These are phyloP conservation scores for Fistulinella cinereoalba DNA, from an alignment of 1,284 basidiomycete genomes.

Conservation along the genomic window DNA sequence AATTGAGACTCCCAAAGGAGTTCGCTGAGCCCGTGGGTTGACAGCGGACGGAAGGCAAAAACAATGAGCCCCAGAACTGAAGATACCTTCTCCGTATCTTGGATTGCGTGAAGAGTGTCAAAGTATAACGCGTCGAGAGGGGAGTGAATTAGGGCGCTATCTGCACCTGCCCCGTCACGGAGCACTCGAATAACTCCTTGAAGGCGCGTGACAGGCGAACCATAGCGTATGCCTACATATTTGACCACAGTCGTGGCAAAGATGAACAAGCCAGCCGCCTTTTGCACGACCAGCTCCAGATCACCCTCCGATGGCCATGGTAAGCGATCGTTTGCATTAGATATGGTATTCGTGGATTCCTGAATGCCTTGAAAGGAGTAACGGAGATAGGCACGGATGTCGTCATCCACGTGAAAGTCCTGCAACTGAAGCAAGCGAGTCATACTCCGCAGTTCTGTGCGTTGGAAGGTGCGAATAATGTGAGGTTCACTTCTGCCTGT, in stretches of 20 bases:
- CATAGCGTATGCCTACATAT: constrained; percentile 14
- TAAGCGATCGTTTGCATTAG: background rate
- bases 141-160: constrained; percentile 12
- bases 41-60: constrained; percentile 16
- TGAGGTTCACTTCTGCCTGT: constrained; percentile 20
- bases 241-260: constrained; percentile 30
- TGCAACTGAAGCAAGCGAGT: constrained; percentile 10
- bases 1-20: constrained; percentile 12
- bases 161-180: background rate
- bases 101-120: constrained; percentile 13
- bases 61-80: constrained; percentile 15
- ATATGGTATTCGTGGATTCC: background rate
- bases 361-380: constrained; percentile 13
- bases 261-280: constrained; percentile 28
- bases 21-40: constrained; percentile 12
- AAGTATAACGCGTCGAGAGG: constrained; percentile 18
- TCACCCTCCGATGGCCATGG: constrained; percentile 23
- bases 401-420: constrained; percentile 17
- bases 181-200: constrained; percentile 10
- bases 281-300: constrained; percentile 19
- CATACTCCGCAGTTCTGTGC: constrained; percentile 3
- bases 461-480: constrained; percentile 16
- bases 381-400: constrained; percentile 21
- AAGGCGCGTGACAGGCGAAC: constrained; percentile 12
- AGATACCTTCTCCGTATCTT: constrained; percentile 12